Conservation (phyloP, 768 basidiomycete species). For the Pisolithus sp. region DNA sequence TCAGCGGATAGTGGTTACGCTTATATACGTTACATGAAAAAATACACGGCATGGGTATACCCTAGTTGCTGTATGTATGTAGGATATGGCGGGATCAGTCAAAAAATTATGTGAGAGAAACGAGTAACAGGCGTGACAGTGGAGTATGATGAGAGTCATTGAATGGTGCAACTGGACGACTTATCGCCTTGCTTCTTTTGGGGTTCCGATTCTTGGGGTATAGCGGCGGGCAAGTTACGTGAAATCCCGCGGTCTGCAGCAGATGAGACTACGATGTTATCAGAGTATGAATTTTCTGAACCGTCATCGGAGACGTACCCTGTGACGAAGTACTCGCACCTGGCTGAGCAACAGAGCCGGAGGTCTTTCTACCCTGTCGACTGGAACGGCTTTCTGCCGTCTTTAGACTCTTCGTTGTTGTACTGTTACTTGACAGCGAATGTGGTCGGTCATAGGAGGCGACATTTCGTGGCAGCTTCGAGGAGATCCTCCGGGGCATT, state of each 20-base stretch:
- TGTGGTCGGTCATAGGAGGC: constrained; percentile 41
- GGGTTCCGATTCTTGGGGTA: constrained; percentile 12
- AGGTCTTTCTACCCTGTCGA: constrained; percentile 32
- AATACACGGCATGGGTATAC: not conserved
- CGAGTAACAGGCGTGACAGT: not conserved
- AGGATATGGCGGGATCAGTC: not conserved
- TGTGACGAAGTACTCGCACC: constrained; percentile 18
- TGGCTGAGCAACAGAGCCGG: constrained; percentile 27
- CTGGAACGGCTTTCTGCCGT: constrained; percentile 44
- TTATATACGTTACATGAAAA: not conserved
- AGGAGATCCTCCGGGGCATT: constrained; percentile 24
- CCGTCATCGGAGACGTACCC: constrained; percentile 15
- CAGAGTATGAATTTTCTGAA: constrained; percentile 9
- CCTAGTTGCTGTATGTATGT: not conserved
- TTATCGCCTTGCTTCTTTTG: constrained; percentile 27
- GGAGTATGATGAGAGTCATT: constrained; percentile 9
- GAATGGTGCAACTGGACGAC: constrained; percentile 19
- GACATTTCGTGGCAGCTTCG: constrained; percentile 33
- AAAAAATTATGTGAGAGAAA: not conserved
- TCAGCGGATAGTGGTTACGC: not conserved
- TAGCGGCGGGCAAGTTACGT: constrained; percentile 7
- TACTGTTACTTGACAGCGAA: constrained; percentile 57
- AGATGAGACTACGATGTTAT: not conserved
- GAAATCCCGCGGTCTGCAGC: not conserved
- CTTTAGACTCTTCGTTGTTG: constrained; percentile 51